phyloP scores from a whole-genome alignment of 2,329 filamentous ascomycete species.

The Byssochlamys sp. region DNA sequence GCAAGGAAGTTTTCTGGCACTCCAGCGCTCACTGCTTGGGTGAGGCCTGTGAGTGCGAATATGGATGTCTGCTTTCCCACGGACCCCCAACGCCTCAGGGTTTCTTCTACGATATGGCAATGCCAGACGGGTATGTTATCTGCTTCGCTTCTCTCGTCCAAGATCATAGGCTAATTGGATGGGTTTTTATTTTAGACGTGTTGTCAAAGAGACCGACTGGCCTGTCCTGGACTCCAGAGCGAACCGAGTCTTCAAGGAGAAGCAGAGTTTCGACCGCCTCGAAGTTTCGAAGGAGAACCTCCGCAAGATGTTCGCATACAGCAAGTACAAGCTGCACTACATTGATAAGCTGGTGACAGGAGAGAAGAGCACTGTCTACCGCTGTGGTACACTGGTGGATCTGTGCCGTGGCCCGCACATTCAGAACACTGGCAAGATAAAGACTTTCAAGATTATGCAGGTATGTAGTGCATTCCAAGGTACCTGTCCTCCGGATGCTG shows the following conservation, averaged over 20 bases:
- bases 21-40: slow-evolving; percentile 92
- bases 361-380: slow-evolving; percentile 86
- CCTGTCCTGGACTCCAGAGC: slow-evolving; percentile 74
- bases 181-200: slow-evolving; percentile 33
- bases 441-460: slow-evolving; percentile 90
- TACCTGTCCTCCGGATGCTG: background rate
- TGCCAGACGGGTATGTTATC: slow-evolving; percentile 50
- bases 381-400: slow-evolving; percentile 88
- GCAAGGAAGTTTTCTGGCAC: slow-evolving; percentile 96
- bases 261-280: slow-evolving; percentile 85
- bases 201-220: slow-evolving; percentile 68
- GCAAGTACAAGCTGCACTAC: slow-evolving; percentile 97
- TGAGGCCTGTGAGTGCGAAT: slow-evolving; percentile 82
- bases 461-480: slow-evolving; percentile 18
- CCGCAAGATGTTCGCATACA: slow-evolving; percentile 92
- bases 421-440: slow-evolving; percentile 83
- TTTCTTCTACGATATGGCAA: slow-evolving; percentile 96
- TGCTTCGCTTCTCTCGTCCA: slow-evolving; percentile 9
- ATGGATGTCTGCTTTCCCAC: slow-evolving; percentile 84
- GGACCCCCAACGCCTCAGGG: slow-evolving; percentile 84
- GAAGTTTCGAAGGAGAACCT: slow-evolving; percentile 83
- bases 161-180: background rate
- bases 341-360: slow-evolving; percentile 91
- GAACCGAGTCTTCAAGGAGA: slow-evolving; percentile 82
- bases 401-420: slow-evolving; percentile 92